Evolutionary conservation across 257 asterid genomes (phyloP), one percentile per base, ranked within the genome.

Genomic region (Capsicum pubescens): DNA sequence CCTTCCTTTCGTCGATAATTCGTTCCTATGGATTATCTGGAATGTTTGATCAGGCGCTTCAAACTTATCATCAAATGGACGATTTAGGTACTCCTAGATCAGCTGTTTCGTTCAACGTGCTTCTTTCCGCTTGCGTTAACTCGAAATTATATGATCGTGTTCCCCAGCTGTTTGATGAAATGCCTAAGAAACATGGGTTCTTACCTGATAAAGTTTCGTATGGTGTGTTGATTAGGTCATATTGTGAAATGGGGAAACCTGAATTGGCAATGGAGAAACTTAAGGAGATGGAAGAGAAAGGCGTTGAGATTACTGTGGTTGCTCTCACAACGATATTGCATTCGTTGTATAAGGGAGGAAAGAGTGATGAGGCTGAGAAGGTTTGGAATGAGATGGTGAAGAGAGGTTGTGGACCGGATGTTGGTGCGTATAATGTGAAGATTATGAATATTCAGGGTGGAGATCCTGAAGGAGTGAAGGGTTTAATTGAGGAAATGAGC

Each of bases 21-120:
- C 94, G 95, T 36, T 94, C 95, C 0, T 96, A 96, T 39, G 98
- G 98, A 67, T 56, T 89, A 50, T 95, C 90, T 44, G 97, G 98
- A 6, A 92, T 96, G 99, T 83, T 92, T 68, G 94, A 94, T 14
- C 91, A 91, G 13, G 97, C 99, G 15, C 85, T 89, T 79, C 84
- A 70, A 2, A 90, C 93, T 8, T 96, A 90, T 80, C 67, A 83
- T 9, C 89, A 94, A 81, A 94, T 96, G 99, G 78, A 91, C 3
- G 91, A 90, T 17, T 77, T 96, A 63, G 97, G 97, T 74, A 92
- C 97, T 52, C 97, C 94, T 12, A 90, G 97, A 56, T 85, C 98
- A 7, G 55, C 91, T 4, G 83, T 89, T 39, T 96, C 99, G 2
- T 92, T 96, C 26, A 94, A 96, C 63, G 88, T 95, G 19, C 91